These are phyloP conservation scores for Basidioascus undulatus DNA, from an alignment of 768 basidiomycete genomes.

Conservation along the genomic window DNA sequence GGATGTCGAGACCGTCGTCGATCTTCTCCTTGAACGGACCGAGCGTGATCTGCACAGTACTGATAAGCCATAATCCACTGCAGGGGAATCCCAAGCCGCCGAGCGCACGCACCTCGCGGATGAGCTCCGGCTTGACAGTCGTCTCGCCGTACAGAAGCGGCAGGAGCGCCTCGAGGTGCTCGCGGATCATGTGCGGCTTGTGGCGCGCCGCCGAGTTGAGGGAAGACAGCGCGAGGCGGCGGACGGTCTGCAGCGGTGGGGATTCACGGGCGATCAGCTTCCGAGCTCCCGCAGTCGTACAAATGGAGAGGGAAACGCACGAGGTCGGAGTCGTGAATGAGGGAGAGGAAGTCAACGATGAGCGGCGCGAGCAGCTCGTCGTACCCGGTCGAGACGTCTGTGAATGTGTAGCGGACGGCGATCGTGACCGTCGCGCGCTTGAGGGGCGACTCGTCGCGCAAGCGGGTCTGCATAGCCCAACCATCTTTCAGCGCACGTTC, in stretches of 20 bases:
- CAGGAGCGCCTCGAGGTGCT: conserved; percentile 49
- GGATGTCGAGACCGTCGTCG: conserved; percentile 84
- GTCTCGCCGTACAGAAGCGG: conserved; percentile 76
- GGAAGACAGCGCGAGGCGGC: conserved; percentile 66
- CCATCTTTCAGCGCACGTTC: not conserved
- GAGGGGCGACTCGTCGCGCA: conserved; percentile 6
- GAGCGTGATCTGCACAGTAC: conserved; percentile 88
- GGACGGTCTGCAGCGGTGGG: conserved; percentile 84
- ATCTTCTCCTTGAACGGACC: conserved; percentile 93
- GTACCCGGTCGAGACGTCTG: conserved; percentile 58
- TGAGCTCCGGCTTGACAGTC: conserved; percentile 32
- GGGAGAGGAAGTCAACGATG: conserved; percentile 63
- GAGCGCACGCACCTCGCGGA: conserved; percentile 13
- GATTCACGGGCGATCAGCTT: too few relatives aligned
- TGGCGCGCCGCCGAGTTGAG: conserved; percentile 86
- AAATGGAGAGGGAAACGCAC: conserved; percentile 24
- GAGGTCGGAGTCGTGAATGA: conserved; percentile 70
- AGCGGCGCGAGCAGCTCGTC: conserved; percentile 75
- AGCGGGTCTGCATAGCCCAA: not conserved
- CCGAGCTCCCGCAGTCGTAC: too few relatives aligned
- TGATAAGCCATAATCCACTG: conserved; percentile 31
- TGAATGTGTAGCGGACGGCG: conserved; percentile 67
- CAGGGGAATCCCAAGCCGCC: too few relatives aligned
- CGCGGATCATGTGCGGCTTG: conserved; percentile 74
- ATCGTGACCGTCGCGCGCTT: conserved; percentile 13